Base-by-base conservation (phyloP, 116 monocot species). In the Posidonia oceanica region DNA sequence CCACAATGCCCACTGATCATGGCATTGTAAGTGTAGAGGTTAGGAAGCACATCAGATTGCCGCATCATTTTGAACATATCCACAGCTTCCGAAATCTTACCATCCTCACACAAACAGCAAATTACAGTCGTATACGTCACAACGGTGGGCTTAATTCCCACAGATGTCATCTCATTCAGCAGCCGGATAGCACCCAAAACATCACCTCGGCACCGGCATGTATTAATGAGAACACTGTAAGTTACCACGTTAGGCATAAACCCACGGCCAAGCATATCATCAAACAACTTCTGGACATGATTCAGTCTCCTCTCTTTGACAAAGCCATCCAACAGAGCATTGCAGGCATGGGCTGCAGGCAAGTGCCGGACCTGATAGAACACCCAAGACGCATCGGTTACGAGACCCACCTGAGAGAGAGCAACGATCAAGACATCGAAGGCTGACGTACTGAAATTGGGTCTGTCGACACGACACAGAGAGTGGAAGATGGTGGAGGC, bases 121-220 rank as follows among this genome's bases (percentile, higher is more conserved):
- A 82, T 67, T 12, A 82, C 58, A 3, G 78, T 78, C 36, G 78
- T 78, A 57, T 75, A 82, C 16, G 78, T 78, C 36, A 78, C 74
- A 20, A 82, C 78, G 10, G 71, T 78, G 1, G 82, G 78, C 36
- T 68, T 63, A 36, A 78, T 67, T 12, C 20, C 41, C 12, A 44
- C 61, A 8, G 15, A 40, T 3, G 54, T 14, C 74, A 81, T 77
- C 77, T 82, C 75, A 52, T 75, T 55, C 42, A 78, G 29, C 20
- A 78, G 14, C 16, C n/a, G 58, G 41, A 71, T 36, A 59, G 78
- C 75, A 55, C 69, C 68, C 7, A 16, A 18, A 18, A 69, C 36
- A 18, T 78, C 71, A 15, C 78, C 75, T 63, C 61, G 39, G 13
- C 15, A 37, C 14, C 78, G 66, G 55, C 78, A 72, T 3, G 72